These are phyloP conservation scores for Polygonum aviculare DNA, from an alignment of 148 eudicot species.

Conservation along the genomic window DNA sequence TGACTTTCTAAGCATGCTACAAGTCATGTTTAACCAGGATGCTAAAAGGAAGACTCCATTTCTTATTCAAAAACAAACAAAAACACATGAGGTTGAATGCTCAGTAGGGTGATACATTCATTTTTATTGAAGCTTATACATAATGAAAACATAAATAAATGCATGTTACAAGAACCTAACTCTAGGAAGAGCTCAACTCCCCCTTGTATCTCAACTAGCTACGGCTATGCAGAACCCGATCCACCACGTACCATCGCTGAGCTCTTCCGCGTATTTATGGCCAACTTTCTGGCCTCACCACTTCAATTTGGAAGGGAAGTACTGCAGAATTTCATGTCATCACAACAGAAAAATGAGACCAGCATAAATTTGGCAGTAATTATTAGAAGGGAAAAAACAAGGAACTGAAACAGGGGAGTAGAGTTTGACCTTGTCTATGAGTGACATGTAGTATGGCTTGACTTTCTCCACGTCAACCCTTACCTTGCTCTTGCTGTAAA, in stretches of 20 bases:
- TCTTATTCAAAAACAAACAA: background rate
- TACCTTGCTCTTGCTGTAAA: conserved; percentile 48
- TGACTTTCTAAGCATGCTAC: too few species aligned
- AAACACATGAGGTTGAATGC: background rate
- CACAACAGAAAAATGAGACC: background rate
- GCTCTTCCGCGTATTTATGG: background rate
- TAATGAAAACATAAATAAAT: background rate
- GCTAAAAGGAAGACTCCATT: background rate
- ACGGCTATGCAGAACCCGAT: background rate
- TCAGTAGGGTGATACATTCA: background rate
- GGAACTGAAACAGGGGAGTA: background rate
- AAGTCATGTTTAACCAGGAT: too few species aligned
- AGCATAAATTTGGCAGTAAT: too few species aligned
- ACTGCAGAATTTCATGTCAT: background rate
- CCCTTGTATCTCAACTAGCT: background rate
- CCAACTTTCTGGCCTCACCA: conserved; percentile 2
- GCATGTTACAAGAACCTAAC: background rate
- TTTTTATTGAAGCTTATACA: background rate
- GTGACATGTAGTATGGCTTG: conserved; percentile 46
- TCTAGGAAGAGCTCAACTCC: background rate
- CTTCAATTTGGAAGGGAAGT: conserved; percentile 14
- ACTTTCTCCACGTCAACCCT: conserved; percentile 26
- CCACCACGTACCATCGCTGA: background rate
- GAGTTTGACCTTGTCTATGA: conserved; percentile 31
- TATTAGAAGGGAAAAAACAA: too few species aligned